phyloP scores from a whole-genome alignment of 768 basidiomycete species.

The Leccinum truebloodii region DNA sequence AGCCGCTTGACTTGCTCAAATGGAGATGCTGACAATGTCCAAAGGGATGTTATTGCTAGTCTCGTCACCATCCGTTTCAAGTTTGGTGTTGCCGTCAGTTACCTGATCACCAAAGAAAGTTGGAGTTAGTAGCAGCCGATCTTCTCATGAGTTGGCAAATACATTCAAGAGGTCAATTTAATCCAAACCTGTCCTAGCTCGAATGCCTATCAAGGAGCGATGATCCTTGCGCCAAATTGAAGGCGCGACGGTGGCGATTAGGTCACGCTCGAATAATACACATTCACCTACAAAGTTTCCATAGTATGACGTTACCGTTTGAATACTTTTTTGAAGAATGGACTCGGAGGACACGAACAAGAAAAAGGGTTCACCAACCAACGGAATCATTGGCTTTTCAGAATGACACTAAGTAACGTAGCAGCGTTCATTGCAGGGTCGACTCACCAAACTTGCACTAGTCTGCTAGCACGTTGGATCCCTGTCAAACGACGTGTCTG shows the following conservation, averaged over 20 bases:
- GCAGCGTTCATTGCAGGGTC: background rate
- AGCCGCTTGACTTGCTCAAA: no score
- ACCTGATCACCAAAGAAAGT: no score
- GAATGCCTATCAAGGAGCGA: background rate
- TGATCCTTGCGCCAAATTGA: no score
- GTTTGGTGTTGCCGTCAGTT: no score
- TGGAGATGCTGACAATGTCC: no score
- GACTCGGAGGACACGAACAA: background rate
- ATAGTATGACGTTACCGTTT: background rate
- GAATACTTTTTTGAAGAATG: background rate
- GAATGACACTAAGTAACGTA: background rate
- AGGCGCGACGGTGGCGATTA: background rate
- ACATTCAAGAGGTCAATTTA: background rate
- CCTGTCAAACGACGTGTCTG: background rate
- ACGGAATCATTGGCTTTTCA: background rate
- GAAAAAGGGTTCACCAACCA: background rate
- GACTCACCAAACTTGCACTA: background rate
- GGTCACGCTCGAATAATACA: background rate
- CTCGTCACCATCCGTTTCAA: no score
- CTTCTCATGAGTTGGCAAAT: slow-evolving; percentile 1
- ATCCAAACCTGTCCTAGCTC: background rate
- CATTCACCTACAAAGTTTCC: background rate
- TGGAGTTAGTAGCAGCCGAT: background rate
- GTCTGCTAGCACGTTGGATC: background rate
- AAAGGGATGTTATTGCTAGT: no score